Evolutionary conservation across 805 yeast species (phyloP), one percentile per base, ranked within the genome.

Genomic region (Candida manassasensis): DNA sequence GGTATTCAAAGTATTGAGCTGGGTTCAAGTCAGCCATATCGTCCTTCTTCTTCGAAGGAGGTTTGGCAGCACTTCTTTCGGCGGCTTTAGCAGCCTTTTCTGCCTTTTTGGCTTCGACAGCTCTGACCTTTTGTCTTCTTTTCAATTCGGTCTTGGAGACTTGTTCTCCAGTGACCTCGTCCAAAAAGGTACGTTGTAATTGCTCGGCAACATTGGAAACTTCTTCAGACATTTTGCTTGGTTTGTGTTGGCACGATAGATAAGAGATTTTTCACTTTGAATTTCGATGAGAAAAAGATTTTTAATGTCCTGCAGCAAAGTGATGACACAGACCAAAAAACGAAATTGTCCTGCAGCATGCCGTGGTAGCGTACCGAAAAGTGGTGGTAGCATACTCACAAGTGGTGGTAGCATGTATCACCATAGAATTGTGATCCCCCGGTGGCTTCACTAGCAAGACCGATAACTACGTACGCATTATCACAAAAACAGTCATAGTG

Each of bases 111-210:
- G 84, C 86, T 53, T 87, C 96, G 39, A 75, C 67, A 51, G 80
- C 84, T 63, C 97, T 81, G 47, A 72, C 73, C 75, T 93, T 93
- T 67, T 84, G 87, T 70, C 98, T 84, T 75, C 85, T 87, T 75
- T 90, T 90, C 68, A 90, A 80, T 67, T 90, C 98, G 43, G 93
- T 75, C 72, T 90, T 90, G 56, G 97, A 93, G 31, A 90, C 96
- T 66, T 79, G 84, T 68, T 90, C 98, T 32, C 97, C 97, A 43
- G 97, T 93, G 51, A 69, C 95, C 40, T 88, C 96, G 61, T 90
- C 98, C 49, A 90, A 71, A 63, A 83, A 82, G 31, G 79, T 62
- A 59, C 84, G 84, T 57, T 82, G 83, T 40, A 84, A 79, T 45
- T 73, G 78, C 53, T 88, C 96, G 36, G 95, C 61, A 35, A 72